Evolutionary conservation across 106 monocot species (phyloP).

Genomic region (Allium sativum): DNA sequence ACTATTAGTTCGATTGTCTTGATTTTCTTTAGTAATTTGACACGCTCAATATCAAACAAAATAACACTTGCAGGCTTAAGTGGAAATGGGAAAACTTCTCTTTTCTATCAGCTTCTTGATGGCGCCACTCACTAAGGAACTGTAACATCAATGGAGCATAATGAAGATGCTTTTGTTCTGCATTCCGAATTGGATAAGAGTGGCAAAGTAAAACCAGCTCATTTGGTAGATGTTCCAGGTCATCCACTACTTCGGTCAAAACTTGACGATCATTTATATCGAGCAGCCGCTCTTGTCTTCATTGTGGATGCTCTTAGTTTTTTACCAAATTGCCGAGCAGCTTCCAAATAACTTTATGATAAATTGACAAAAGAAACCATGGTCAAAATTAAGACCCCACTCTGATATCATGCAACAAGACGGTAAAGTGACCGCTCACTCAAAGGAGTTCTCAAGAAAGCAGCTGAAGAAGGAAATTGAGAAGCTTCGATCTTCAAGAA

Average conservation of each 20-base stretch:
- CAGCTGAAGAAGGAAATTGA: conserved; percentile 98
- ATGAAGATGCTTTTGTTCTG: conserved; percentile 65
- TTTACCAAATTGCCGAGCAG: conserved; percentile 66
- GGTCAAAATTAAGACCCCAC: conserved; percentile 66
- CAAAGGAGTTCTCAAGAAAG: conserved; percentile 92
- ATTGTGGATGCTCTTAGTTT: conserved; percentile 95
- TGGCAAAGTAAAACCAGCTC: conserved; percentile 61
- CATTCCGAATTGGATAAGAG: conserved; percentile 77
- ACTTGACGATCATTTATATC: conserved; percentile 82
- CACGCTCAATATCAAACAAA: no score
- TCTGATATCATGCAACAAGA: conserved; percentile 85
- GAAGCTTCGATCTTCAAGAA: no score
- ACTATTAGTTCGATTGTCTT: no score
- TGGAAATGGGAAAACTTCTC: no score
- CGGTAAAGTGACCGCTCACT: conserved; percentile 90
- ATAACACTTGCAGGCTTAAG: no score
- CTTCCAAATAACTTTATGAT: conserved; percentile 94
- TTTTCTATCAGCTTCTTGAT: conserved; percentile 80
- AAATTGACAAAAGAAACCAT: conserved; percentile 71
- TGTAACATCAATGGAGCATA: conserved; percentile 95
- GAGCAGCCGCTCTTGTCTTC: conserved; percentile 79
- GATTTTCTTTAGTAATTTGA: no score
- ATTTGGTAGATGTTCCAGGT: conserved; percentile 86
- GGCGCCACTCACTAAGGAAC: conserved; percentile 90
- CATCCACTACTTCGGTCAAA: conserved; percentile 79